Base-by-base conservation (phyloP, 1,284 basidiomycete genomes). In the Ustilago hordei region DNA sequence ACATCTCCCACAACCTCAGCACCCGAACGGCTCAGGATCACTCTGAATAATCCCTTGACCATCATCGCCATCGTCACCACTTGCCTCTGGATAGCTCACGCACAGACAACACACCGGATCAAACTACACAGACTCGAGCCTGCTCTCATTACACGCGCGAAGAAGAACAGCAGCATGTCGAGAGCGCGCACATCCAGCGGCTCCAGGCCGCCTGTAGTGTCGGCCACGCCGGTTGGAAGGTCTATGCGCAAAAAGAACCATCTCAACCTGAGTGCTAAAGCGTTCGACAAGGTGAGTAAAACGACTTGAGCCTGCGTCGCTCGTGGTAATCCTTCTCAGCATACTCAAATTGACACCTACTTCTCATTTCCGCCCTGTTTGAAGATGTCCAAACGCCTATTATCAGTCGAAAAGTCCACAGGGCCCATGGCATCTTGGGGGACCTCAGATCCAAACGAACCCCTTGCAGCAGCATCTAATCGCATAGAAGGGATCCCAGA, bases 191-290 rank as follows among this genome's bases (percentile, higher is more conserved):
- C 61, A 39, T 68, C 74, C n/a, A 73, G 66, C 56, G 69, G 69
- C 23, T 73, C 66, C 4, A 64, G 74, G 59, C 74, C 74, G 47
- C 64, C 74, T 7, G 66, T 72, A 31, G 75, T 78, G 3, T 68
- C 75, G 15, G 71, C 71, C 19, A 78, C 75, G 2, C 75, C 75
- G 32, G 62, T 68, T 15, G 74, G 74, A n/a, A 54, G 75, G 2
- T 78, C 75, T 3, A 74, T 71, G 59, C 67, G 71, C 47, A 78
- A 74, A 53, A 72, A 64, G 61, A 78, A 75, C 12, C 71, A 78
- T 53, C 68, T 78, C 48, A 79, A 78, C 41, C 74, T 82, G 28
- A 81, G 80, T 48, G 79, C 78, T 17, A 81, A 80, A 63, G 75
- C 79, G 34, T 81, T 80, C 45, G 80, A 81, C 34, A 81, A 81